phyloP scores from a whole-genome alignment of 768 basidiomycete species.

The Hypsizygus marmoreus region DNA sequence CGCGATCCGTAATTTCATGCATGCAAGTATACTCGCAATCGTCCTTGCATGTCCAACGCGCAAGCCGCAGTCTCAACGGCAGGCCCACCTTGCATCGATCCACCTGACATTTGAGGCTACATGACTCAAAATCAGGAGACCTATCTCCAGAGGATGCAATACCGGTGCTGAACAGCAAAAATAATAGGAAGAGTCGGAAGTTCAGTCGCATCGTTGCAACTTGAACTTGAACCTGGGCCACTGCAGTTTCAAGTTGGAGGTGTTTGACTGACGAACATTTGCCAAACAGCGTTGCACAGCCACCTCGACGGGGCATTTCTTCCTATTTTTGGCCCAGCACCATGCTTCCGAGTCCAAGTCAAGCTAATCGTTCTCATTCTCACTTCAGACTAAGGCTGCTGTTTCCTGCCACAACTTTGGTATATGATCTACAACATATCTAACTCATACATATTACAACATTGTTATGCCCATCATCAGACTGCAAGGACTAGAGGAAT shows the following conservation, averaged over 20 bases:
- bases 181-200: too few relatives aligned
- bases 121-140: constrained; percentile 51
- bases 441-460: too few relatives aligned
- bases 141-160: constrained; percentile 67
- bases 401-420: too few relatives aligned
- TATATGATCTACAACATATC: too few relatives aligned
- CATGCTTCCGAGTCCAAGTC: neutral
- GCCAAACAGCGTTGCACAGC: neutral
- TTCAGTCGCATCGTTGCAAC: too few relatives aligned
- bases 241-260: too few relatives aligned
- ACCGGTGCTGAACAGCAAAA: neutral
- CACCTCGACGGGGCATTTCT: neutral
- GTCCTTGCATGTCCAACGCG: constrained; percentile 85
- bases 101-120: constrained; percentile 46
- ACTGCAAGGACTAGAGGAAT: neutral
- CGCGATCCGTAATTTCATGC: constrained; percentile 70
- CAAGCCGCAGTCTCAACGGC: constrained; percentile 60
- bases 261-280: too few relatives aligned
- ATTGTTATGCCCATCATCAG: too few relatives aligned
- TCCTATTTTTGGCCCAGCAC: neutral
- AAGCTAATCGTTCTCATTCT: neutral
- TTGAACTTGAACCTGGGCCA: too few relatives aligned
- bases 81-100: constrained; percentile 43
- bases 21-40: constrained; percentile 92
- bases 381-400: too few relatives aligned